A percentile compares a stretch with the other conserved stretches of the same genome.
Evolutionary conservation across 176 grass and related monocot species (phyloP).

Genomic region (Oryza nivara): DNA sequence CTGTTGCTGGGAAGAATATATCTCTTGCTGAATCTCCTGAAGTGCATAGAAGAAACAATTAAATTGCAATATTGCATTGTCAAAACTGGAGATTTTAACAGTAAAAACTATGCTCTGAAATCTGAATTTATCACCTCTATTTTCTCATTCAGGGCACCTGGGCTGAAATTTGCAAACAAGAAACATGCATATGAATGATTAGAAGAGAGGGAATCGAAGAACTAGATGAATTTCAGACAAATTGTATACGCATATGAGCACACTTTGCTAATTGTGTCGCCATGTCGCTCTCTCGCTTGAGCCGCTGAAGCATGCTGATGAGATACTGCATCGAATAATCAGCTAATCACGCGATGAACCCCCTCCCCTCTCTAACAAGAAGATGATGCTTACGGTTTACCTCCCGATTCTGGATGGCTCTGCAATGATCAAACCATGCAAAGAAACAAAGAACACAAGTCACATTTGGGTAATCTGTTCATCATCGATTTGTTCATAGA

Average conservation of each 20-base stretch:
- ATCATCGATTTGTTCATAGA: not conserved
- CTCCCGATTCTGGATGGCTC: conserved; percentile 49
- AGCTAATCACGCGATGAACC: not conserved
- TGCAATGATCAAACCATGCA: not conserved
- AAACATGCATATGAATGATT: not conserved
- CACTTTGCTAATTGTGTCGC: conserved; percentile 50
- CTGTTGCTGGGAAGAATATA: conserved; percentile 50
- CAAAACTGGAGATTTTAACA: not conserved
- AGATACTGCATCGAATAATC: conserved; percentile 41
- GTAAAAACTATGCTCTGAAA: not conserved
- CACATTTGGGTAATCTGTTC: not conserved
- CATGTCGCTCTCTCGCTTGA: conserved; percentile 66
- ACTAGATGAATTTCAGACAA: not conserved
- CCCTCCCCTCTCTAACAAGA: not conserved
- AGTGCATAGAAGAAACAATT: not conserved
- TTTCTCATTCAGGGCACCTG: conserved; percentile 46
- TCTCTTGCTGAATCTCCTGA: conserved; percentile 70
- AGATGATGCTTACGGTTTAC: not conserved
- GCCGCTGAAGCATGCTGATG: conserved; percentile 51
- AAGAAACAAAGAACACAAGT: conserved; percentile 7
- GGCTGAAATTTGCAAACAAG: conserved; percentile 11
- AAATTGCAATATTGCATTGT: not conserved
- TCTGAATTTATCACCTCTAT: conserved; percentile 42
- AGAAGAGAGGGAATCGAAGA: not conserved
- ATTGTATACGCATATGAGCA: not conserved